Evolutionary conservation across 2,329 filamentous ascomycete genomes (phyloP).

Genomic region (Claviceps sp.): DNA sequence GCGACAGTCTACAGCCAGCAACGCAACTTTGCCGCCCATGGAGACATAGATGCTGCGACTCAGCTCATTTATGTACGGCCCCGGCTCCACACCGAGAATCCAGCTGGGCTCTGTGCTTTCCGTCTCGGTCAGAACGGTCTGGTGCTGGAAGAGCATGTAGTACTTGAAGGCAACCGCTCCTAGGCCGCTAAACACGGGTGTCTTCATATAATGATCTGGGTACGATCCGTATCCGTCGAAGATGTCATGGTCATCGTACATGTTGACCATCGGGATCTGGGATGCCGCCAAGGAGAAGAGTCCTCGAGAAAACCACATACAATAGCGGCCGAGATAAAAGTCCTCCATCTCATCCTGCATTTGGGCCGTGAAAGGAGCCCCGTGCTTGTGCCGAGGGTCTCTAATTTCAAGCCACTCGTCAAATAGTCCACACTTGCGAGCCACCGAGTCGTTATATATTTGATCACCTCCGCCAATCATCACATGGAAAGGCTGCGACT

Average conservation of each 20-base stretch:
- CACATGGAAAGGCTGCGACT: constrained; percentile 85
- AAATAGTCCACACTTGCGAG: constrained; percentile 63
- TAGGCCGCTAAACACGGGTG: constrained; percentile 77
- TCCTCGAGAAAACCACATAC: constrained; percentile 92
- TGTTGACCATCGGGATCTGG: constrained; percentile 97
- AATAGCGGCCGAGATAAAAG: constrained; percentile 81
- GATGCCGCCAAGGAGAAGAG: constrained; percentile 84
- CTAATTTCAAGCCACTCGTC: constrained; percentile 72
- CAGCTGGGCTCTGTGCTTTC: constrained; percentile 80
- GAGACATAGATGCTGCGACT: constrained; percentile 80
- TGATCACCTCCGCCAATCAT: constrained; percentile 98
- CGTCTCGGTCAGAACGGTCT: constrained; percentile 70
- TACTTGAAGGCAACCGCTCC: constrained; percentile 95
- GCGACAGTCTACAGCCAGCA: constrained; percentile 80
- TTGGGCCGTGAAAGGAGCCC: constrained; percentile 60
- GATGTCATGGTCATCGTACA: constrained; percentile 91
- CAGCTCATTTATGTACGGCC: constrained; percentile 78
- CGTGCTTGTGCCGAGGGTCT: constrained; percentile 67
- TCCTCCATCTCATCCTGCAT: constrained; percentile 80
- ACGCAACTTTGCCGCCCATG: constrained; percentile 63
- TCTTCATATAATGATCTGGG: constrained; percentile 79
- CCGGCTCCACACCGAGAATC: constrained; percentile 65
- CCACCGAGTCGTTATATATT: constrained; percentile 84
- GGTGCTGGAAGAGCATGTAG: constrained; percentile 97
- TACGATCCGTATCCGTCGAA: constrained; percentile 92